These are phyloP conservation scores for Excoecaria cochinchinensis DNA, from an alignment of 345 rosid species.

Conservation along the genomic window DNA sequence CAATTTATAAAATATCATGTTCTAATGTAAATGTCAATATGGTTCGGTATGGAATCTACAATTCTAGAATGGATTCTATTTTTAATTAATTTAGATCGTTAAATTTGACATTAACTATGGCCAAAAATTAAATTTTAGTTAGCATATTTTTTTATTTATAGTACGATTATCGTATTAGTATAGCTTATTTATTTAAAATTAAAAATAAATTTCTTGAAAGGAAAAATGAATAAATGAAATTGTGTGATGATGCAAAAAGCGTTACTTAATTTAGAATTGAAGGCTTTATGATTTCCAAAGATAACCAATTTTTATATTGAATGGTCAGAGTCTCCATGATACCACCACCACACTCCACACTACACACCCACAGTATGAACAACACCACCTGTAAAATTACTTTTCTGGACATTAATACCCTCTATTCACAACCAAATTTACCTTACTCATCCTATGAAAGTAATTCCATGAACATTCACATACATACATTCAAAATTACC, in stretches of 20 bases:
- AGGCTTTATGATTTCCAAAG: constrained; percentile 32
- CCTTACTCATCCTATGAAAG: background rate
- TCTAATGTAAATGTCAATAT: too few relatives aligned
- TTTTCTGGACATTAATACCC: constrained; percentile 26
- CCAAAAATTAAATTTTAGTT: too few relatives aligned
- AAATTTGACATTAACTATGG: too few relatives aligned
- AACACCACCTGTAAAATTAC: constrained; percentile 21
- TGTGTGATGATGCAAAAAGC: constrained; percentile 6
- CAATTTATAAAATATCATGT: too few relatives aligned
- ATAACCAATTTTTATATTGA: constrained; percentile 18
- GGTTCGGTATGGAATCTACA: too few relatives aligned
- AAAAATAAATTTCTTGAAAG: background rate
- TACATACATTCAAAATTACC: background rate
- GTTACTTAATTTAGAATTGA: constrained; percentile 16
- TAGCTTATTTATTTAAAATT: too few relatives aligned
- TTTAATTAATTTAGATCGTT: too few relatives aligned
- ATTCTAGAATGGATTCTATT: too few relatives aligned
- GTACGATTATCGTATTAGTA: too few relatives aligned
- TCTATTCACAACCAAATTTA: background rate
- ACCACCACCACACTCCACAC: constrained; percentile 15
- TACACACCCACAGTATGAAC: constrained; percentile 25
- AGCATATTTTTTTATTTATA: too few relatives aligned
- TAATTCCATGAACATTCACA: background rate
- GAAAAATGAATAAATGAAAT: background rate
- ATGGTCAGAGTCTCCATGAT: constrained; percentile 28